A percentile compares a stretch with the other conserved stretches of the same genome.
phyloP scores from a whole-genome alignment of 371 early-diverging fungal genomes.

The Mortierella sp. region DNA sequence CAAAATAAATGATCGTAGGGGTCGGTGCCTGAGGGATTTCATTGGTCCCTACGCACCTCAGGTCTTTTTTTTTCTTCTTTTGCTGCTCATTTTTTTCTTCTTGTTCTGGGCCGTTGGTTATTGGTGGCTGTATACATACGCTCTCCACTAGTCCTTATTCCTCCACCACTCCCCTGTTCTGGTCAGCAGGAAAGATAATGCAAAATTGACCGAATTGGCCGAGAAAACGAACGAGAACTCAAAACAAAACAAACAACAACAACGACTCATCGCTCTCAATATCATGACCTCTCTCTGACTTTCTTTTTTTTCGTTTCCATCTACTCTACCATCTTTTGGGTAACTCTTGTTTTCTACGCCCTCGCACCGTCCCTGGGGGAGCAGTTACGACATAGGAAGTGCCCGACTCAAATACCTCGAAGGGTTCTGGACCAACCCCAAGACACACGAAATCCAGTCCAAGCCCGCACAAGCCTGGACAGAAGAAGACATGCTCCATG shows the following conservation, averaged over 20 bases:
- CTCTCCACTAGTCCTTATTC: neutral
- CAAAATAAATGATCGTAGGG: neutral
- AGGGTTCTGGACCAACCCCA: slow-evolving; percentile 47
- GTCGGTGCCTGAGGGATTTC: neutral
- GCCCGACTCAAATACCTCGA: slow-evolving; percentile 47
- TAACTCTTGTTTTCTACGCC: neutral
- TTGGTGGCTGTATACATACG: neutral
- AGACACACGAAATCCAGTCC: slow-evolving; percentile 30
- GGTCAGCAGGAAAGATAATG: neutral
- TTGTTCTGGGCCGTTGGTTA: no score
- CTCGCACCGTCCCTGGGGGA: neutral
- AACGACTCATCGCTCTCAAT: neutral
- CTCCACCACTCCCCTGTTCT: neutral
- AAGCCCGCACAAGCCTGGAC: slow-evolving; percentile 37
- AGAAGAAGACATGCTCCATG: slow-evolving; percentile 17
- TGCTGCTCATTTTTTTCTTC: neutral
- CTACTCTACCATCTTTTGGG: neutral
- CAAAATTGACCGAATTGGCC: neutral
- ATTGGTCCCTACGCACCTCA: neutral
- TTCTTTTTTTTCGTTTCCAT: neutral
- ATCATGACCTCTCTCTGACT: neutral
- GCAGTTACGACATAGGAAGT: slow-evolving; percentile 43
- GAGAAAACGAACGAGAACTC: neutral
- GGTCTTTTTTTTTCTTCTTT: neutral
- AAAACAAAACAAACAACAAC: neutral